phyloP scores from a whole-genome alignment of 2,329 filamentous ascomycete species.

The Coccinonectria pachysandricola region DNA sequence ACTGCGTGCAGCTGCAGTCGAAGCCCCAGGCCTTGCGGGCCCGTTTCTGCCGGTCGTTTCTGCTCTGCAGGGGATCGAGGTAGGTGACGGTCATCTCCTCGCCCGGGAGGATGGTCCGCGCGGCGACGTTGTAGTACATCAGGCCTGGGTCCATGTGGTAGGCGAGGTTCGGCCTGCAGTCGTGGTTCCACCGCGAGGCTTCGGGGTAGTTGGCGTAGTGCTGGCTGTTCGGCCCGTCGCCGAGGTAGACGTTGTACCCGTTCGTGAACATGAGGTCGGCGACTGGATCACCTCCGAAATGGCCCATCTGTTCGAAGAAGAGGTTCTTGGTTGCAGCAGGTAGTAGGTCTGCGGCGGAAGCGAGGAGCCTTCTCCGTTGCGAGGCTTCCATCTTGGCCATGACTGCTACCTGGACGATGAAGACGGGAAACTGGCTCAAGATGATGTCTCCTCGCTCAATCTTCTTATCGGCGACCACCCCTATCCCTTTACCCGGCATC shows the following conservation, averaged over 20 bases:
- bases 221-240: not conserved
- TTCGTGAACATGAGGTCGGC: slow-evolving; percentile 2
- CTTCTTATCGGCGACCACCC: slow-evolving; percentile 1
- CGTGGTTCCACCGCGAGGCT: slow-evolving; percentile 3
- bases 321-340: not conserved
- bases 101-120: slow-evolving; percentile 1
- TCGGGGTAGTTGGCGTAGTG: slow-evolving; percentile 2
- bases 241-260: slow-evolving; percentile 1
- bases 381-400: not conserved
- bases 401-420: slow-evolving; percentile 1
- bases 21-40: slow-evolving; percentile 1
- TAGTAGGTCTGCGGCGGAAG: not conserved
- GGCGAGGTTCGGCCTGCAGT: slow-evolving; percentile 3
- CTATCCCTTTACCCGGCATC: slow-evolving; percentile 2
- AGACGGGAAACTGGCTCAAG: slow-evolving; percentile 1
- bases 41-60: not conserved
- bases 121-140: not conserved
- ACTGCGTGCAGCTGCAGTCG: slow-evolving; percentile 1
- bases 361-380: slow-evolving; percentile 1
- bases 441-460: slow-evolving; percentile 1
- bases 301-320: slow-evolving; percentile 1
- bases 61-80: slow-evolving; percentile 1
- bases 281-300: slow-evolving; percentile 1
- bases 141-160: slow-evolving; percentile 3
- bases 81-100: slow-evolving; percentile 4